Base-by-base conservation (phyloP, 1,139 yeast genomes). In the Geotrichum aggregatum region DNA sequence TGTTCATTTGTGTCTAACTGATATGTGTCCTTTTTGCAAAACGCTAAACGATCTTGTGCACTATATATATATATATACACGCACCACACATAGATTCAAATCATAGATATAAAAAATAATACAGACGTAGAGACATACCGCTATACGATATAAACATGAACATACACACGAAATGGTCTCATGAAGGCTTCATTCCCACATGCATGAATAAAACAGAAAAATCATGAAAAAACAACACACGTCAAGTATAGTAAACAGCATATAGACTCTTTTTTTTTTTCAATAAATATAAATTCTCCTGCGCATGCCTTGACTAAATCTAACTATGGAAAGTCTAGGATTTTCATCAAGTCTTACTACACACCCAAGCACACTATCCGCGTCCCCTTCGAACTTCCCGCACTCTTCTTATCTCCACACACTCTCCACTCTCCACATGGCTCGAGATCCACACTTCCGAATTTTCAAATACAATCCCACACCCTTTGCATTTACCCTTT, bases 381-480 rank as follows among this genome's bases (percentile, higher is more conserved):
- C 39, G n/a, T 7, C 18, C 6, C 18, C 39, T 34, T 34, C 39
- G 11, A 28, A 11, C 18, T 30, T 39, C 50, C 22, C 38, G 39
- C 13, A 36, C 28, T 24, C 31, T 18, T n/a, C 22, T 19, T 13
- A 64, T 58, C 21, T 60, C 66, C 34, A 56, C 59, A 52, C 70
- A 66, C 21, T 52, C 59, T 31, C 60, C 58, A 4, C 62, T 76
- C 57, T 85, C 92, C 44, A 89, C 79, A 66, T 89, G 97, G 44
- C 75, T 74, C 45, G 73, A 70, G 58, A 89, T 72, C 97, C 97
- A 89, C 49, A 78, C 82, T 58, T 87, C 94, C 34, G 87, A 95
- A 58, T 78, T 82, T 22, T 67, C 71, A 64, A 87, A 89, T 53
- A 69, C 71, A 62, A 69, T 65, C 31, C 83, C 84, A 68, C 97